These are phyloP conservation scores for Cystobasidiopsis lactophilus DNA, from an alignment of 768 basidiomycete species.

Conservation along the genomic window DNA sequence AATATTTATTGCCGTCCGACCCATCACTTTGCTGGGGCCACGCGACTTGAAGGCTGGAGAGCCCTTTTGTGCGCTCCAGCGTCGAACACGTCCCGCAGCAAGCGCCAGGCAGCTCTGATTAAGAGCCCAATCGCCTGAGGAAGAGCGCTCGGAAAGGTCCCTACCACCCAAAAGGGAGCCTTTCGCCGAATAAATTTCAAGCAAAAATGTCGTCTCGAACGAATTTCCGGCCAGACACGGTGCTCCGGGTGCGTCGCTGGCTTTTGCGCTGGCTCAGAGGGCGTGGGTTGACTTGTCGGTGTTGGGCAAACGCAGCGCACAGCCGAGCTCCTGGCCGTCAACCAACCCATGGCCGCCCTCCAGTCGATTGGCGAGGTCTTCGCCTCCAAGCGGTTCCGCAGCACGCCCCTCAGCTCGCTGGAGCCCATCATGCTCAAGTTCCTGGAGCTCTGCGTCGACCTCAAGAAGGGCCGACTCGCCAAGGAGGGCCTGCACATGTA, in stretches of 20 bases:
- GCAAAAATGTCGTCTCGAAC: too few species aligned
- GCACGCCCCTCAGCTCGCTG: constrained; percentile 62
- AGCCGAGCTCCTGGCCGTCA: constrained; percentile 80
- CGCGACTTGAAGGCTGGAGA: too few species aligned
- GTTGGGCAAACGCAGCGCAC: constrained; percentile 22
- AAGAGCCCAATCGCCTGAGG: too few species aligned
- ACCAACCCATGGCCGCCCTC: constrained; percentile 70
- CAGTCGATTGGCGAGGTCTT: constrained; percentile 80
- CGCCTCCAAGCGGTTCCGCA: constrained; percentile 64
- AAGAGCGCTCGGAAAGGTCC: too few species aligned
- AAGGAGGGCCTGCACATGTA: constrained; percentile 92
- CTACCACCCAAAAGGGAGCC: too few species aligned
- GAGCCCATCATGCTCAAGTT: constrained; percentile 93
- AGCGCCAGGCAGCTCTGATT: too few species aligned
- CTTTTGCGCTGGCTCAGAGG: background rate
- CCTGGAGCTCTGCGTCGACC: constrained; percentile 84
- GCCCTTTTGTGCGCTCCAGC: too few species aligned
- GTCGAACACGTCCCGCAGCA: too few species aligned
- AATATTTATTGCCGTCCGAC: background rate
- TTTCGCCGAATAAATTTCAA: too few species aligned
- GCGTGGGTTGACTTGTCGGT: background rate
- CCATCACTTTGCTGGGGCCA: too few species aligned
- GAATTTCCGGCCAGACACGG: background rate
- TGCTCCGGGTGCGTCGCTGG: background rate
- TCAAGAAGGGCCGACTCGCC: constrained; percentile 78